Conservation (phyloP, 192 early-diverging fungal species). For the Coemansia biformis region DNA sequence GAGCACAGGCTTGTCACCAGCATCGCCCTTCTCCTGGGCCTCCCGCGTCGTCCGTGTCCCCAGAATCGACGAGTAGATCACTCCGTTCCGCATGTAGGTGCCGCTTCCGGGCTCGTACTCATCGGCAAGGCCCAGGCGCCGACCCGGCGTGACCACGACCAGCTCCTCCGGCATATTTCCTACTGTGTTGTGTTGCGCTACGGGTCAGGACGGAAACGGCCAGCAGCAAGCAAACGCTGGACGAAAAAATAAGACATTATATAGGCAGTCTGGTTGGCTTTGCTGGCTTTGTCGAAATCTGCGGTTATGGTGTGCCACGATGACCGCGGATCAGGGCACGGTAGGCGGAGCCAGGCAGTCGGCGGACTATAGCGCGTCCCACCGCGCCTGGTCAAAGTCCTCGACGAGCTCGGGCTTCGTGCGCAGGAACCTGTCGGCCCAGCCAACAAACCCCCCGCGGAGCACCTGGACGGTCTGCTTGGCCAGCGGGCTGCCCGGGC, state of each 20-base stretch:
- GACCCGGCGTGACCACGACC: constrained; percentile 65
- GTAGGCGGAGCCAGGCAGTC: no score
- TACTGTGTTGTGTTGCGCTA: no score
- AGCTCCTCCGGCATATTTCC: no score
- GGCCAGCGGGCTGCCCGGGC: constrained; percentile 6
- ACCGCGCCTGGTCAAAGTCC: constrained; percentile 53
- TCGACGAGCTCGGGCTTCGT: constrained; percentile 56
- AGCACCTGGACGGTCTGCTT: constrained; percentile 57
- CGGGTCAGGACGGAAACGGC: no score
- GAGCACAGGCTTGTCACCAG: constrained; percentile 33
- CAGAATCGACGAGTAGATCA: constrained; percentile 60
- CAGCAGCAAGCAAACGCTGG: no score
- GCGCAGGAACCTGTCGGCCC: constrained; percentile 54
- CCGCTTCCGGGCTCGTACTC: constrained; percentile 65
- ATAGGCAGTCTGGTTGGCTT: no score
- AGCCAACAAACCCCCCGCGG: constrained; percentile 61
- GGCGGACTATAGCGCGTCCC: constrained; percentile 25
- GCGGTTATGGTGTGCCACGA: no score
- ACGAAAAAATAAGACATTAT: no score
- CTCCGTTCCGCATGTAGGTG: constrained; percentile 64
- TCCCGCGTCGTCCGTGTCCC: constrained; percentile 22
- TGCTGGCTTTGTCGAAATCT: no score
- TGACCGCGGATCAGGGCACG: no score
- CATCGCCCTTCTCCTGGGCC: constrained; percentile 1
- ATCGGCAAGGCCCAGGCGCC: constrained; percentile 62